Evolutionary conservation across 1,284 basidiomycete species (phyloP).

Genomic region (Naganishia sp.): DNA sequence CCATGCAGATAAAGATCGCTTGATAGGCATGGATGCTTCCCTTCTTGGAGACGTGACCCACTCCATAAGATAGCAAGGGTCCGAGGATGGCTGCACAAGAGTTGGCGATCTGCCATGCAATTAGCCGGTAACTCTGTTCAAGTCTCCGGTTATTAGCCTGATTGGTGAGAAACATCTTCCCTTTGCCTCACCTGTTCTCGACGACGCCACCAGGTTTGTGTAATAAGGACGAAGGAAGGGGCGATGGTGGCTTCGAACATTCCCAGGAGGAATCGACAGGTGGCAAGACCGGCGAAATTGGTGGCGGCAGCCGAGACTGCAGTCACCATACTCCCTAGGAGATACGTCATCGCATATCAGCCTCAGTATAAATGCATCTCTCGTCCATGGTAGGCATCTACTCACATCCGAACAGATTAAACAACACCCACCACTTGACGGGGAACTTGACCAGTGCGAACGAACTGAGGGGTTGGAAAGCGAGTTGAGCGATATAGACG

Average conservation of each 20-base stretch:
- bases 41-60: constrained; percentile 40
- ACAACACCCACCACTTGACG: constrained; percentile 46
- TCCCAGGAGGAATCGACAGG: constrained; percentile 41
- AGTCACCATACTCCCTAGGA: constrained; percentile 44
- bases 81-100: constrained; percentile 47
- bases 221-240: constrained; percentile 40
- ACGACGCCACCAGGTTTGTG: constrained; percentile 49
- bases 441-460: constrained; percentile 46
- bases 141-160: background rate
- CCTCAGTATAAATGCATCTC: no score
- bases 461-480: constrained; percentile 45
- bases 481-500: constrained; percentile 47
- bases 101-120: constrained; percentile 48
- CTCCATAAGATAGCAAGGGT: constrained; percentile 47
- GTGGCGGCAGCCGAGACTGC: constrained; percentile 42
- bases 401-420: constrained; percentile 37
- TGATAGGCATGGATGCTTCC: constrained; percentile 45
- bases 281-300: constrained; percentile 39
- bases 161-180: background rate
- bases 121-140: constrained; percentile 47
- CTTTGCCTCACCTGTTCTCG: constrained; percentile 36
- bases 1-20: constrained; percentile 60
- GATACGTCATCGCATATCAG: background rate
- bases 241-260: constrained; percentile 44
- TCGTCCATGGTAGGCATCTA: background rate